These are phyloP conservation scores for Trametes punicea DNA, from an alignment of 768 basidiomycete species.

Conservation along the genomic window DNA sequence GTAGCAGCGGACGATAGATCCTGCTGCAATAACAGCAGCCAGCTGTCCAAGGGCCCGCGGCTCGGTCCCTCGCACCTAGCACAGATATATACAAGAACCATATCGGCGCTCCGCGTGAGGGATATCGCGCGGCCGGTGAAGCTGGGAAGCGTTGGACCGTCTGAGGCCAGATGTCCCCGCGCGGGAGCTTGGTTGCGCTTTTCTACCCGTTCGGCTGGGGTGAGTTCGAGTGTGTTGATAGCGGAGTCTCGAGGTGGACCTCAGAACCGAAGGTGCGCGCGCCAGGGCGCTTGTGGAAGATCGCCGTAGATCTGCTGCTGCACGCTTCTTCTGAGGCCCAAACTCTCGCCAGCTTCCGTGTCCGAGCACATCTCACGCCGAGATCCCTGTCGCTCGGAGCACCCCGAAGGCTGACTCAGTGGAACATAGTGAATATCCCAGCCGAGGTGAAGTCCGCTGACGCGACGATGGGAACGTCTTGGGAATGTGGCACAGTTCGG, in stretches of 20 bases:
- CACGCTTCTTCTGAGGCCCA: slow-evolving; percentile 22
- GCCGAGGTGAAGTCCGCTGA: slow-evolving; percentile 18
- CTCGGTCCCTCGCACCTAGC: background rate
- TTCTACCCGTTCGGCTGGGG: slow-evolving; percentile 2
- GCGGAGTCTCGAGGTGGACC: background rate
- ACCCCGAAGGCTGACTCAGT: slow-evolving; percentile 1
- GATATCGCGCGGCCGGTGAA: background rate
- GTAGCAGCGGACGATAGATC: background rate
- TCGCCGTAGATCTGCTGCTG: slow-evolving; percentile 8
- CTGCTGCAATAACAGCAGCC: background rate
- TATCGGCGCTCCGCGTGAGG: background rate
- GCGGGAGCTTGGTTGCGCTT: slow-evolving; percentile 6
- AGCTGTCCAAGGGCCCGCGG: background rate
- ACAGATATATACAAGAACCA: slow-evolving; percentile 1
- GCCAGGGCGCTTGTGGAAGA: slow-evolving; percentile 15
- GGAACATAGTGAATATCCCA: slow-evolving; percentile 16
- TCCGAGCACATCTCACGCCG: slow-evolving; percentile 6
- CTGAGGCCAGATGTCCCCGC: background rate
- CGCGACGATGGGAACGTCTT: slow-evolving; percentile 8
- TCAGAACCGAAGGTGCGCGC: background rate
- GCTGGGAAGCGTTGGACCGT: background rate
- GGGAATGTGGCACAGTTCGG: background rate
- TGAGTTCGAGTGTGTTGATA: slow-evolving; percentile 1
- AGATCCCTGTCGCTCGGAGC: slow-evolving; percentile 1
- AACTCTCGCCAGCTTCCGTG: slow-evolving; percentile 15